Evolutionary conservation across 768 basidiomycete genomes (phyloP), one percentile per base, ranked within the genome.

Genomic region (Grammothele lineata): DNA sequence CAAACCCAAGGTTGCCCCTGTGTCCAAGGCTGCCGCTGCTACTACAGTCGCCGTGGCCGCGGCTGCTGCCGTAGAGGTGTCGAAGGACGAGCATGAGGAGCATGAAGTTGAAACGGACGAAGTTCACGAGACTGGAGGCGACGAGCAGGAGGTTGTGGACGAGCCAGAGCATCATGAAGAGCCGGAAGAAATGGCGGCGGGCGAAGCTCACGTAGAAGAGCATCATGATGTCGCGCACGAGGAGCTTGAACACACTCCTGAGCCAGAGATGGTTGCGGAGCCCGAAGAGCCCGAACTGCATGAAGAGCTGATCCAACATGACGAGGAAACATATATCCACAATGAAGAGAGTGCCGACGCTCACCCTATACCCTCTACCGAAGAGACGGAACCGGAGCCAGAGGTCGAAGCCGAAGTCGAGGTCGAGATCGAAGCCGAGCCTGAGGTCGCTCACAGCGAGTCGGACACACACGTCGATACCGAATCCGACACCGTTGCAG

Each of bases 1-100:
- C 34, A 57, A 33, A 64, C 54, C 55, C 33, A 64, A 43, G 55
- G 63, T 37, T 22, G 57, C 37, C 51, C 57, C 63, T 41, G 40
- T 58, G 27, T 66, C 61, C 26, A 55, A 30, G 27, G 50, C 43
- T 26, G 49, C 40, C 32, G 38, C 50, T 40, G 48, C 30, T 26
- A 56, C 61, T n/a, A 51, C 52, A 30, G 57, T 56, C 21, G 64
- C 58, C 26, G 57, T 57, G 24, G 58, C 51, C 30, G 40, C 37
- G 7, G 55, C 44, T 0, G 49, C 22, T 6, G 54, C 44, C 24
- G 19, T 33, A 27, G 22, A 43, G 30, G 48, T 46, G 9, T 57
- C 50, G 11, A 53, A 51, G 24, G 24, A 40, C 7, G 54, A 59
- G 21, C n/a, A n/a, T n/a, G 57, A 66, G 14, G 62, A 51, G 17